phyloP scores from a whole-genome alignment of 1,284 basidiomycete species.

The Singerocomus inundabilis region DNA sequence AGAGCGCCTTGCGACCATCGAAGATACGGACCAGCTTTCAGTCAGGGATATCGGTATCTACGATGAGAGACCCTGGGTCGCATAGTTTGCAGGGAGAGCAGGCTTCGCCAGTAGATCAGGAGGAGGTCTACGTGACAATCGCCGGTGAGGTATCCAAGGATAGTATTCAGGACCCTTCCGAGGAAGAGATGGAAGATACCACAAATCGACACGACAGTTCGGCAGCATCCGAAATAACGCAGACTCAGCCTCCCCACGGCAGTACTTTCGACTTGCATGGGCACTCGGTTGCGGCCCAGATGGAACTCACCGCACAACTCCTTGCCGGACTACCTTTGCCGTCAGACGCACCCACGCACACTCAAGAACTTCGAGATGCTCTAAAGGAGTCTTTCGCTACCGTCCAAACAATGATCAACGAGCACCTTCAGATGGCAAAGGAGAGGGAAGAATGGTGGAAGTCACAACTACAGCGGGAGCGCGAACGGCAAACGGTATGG shows the following conservation, averaged over 20 bases:
- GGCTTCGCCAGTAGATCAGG: slow-evolving; percentile 19
- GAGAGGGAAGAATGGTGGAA: slow-evolving; percentile 86
- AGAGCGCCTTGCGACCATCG: slow-evolving; percentile 25
- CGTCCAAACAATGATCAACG: slow-evolving; percentile 59
- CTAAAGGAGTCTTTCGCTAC: slow-evolving; percentile 63
- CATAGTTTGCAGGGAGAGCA: slow-evolving; percentile 30
- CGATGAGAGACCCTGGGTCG: slow-evolving; percentile 22
- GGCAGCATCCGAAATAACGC: slow-evolving; percentile 44
- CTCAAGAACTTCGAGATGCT: slow-evolving; percentile 54
- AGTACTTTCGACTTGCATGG: slow-evolving; percentile 71
- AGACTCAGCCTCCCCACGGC: slow-evolving; percentile 60
- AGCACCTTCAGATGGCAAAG: slow-evolving; percentile 72
- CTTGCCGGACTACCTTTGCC: slow-evolving; percentile 50
- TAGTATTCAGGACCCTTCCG: slow-evolving; percentile 28
- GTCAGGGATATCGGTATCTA: slow-evolving; percentile 27
- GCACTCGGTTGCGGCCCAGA: slow-evolving; percentile 74
- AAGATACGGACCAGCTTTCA: slow-evolving; percentile 34
- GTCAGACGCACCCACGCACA: slow-evolving; percentile 34
- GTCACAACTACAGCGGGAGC: slow-evolving; percentile 62
- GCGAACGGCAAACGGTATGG: slow-evolving; percentile 80
- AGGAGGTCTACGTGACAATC: slow-evolving; percentile 15
- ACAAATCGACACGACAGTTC: slow-evolving; percentile 40
- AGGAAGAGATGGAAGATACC: slow-evolving; percentile 38
- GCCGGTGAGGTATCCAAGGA: slow-evolving; percentile 22
- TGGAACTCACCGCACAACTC: slow-evolving; percentile 76